Evolutionary conservation across 176 grass and related monocot genomes (phyloP).

Genomic region (Ampelocalamus luodianensis): DNA sequence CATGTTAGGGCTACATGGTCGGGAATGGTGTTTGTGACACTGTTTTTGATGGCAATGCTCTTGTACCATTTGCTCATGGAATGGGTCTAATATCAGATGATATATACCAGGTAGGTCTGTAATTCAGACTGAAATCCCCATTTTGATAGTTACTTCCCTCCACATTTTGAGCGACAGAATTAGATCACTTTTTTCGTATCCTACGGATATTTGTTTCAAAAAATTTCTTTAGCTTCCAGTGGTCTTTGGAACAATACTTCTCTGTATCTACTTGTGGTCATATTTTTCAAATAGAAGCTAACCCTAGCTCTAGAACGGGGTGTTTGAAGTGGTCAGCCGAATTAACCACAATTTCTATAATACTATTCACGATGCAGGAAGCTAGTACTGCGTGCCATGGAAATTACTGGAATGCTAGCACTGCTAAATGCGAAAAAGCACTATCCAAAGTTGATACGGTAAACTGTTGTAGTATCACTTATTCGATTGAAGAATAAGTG

Average conservation of each 20-base stretch:
- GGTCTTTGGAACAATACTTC: neutral
- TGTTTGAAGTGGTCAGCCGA: neutral
- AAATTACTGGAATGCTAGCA: constrained; percentile 73
- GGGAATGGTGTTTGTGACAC: constrained; percentile 91
- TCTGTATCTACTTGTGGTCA: neutral
- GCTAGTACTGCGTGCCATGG: constrained; percentile 64
- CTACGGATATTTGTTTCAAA: neutral
- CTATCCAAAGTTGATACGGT: constrained; percentile 66
- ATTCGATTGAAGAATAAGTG: neutral
- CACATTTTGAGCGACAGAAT: neutral
- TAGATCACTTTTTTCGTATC: neutral
- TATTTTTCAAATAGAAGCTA: neutral
- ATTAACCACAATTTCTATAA: constrained; percentile 17
- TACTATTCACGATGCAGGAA: constrained; percentile 51
- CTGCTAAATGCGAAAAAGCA: constrained; percentile 35
- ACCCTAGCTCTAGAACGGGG: neutral
- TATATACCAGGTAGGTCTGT: constrained; percentile 61
- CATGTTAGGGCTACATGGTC: constrained; percentile 86
- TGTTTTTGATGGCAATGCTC: constrained; percentile 88
- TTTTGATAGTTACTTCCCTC: neutral
- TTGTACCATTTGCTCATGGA: constrained; percentile 96
- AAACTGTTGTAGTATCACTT: constrained; percentile 18
- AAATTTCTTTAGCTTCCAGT: neutral
- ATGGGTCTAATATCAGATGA: constrained; percentile 88
- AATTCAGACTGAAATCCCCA: neutral